phyloP scores from a whole-genome alignment of 306 rosid species.

The Arachis hypogaea region DNA sequence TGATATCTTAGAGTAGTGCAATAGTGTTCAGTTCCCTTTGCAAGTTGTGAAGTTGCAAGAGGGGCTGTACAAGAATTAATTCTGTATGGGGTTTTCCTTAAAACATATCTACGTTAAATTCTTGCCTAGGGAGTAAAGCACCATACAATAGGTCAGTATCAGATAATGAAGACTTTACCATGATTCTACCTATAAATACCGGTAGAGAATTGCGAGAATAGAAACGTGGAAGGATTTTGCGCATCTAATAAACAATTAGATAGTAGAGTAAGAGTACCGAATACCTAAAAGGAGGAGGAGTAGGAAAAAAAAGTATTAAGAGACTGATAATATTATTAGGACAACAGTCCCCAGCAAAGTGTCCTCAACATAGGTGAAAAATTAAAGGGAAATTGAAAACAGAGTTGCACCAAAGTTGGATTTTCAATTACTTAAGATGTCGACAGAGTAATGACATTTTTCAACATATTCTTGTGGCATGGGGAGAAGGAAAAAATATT shows the following conservation, averaged over 20 bases:
- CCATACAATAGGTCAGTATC: background rate
- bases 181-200: background rate
- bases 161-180: background rate
- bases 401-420: background rate
- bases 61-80: no score
- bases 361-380: background rate
- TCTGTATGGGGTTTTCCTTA: background rate
- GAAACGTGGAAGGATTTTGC: background rate
- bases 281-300: no score
- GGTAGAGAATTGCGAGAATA: background rate
- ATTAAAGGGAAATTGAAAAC: background rate
- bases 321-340: background rate
- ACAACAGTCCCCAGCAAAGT: background rate
- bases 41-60: background rate
- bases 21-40: background rate
- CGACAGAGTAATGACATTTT: background rate
- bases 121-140: background rate
- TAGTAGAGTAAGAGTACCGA: no score
- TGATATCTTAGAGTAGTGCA: constrained; percentile 8
- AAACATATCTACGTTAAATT: background rate
- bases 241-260: background rate
- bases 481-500: background rate
- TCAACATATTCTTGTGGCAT: background rate
- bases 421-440: background rate
- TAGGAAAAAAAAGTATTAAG: background rate